These are phyloP conservation scores for Saccharomycopsis crataegensis DNA, from an alignment of 1,139 yeast species.

Conservation along the genomic window DNA sequence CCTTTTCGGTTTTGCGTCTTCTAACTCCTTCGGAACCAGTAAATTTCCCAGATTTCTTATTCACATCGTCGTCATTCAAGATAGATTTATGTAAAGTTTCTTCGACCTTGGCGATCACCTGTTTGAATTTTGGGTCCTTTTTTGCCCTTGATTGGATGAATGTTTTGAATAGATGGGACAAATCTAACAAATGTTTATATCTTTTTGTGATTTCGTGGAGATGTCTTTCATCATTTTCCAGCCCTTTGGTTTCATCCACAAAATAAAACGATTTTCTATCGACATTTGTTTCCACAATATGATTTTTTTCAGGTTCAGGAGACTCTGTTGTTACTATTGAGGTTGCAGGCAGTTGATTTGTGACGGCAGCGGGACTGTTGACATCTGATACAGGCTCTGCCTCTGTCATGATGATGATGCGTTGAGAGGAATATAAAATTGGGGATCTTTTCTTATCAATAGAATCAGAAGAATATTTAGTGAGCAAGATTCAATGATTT, in stretches of 20 bases:
- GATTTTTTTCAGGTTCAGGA: neutral
- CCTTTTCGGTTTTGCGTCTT: conserved; percentile 57
- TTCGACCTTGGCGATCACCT: conserved; percentile 39
- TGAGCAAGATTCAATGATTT: too few relatives aligned
- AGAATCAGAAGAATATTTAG: too few relatives aligned
- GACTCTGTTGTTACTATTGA: neutral
- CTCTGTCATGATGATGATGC: too few relatives aligned
- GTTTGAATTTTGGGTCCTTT: conserved; percentile 50
- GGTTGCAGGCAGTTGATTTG: neutral
- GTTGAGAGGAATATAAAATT: too few relatives aligned
- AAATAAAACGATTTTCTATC: conserved; percentile 11
- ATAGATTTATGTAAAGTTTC: conserved; percentile 26
- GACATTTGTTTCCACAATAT: neutral
- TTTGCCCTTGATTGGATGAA: conserved; percentile 62
- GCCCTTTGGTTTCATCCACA: neutral
- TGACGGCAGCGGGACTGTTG: neutral
- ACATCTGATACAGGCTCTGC: too few relatives aligned
- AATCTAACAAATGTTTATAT: conserved; percentile 56
- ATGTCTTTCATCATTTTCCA: neutral
- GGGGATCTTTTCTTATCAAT: too few relatives aligned
- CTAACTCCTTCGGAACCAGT: conserved; percentile 21
- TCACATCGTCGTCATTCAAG: neutral
- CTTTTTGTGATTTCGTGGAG: conserved; percentile 45
- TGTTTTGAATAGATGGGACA: conserved; percentile 62
- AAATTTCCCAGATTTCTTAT: neutral